Conservation (phyloP, 2,329 filamentous ascomycete species). For the Orbilia brochopaga region DNA sequence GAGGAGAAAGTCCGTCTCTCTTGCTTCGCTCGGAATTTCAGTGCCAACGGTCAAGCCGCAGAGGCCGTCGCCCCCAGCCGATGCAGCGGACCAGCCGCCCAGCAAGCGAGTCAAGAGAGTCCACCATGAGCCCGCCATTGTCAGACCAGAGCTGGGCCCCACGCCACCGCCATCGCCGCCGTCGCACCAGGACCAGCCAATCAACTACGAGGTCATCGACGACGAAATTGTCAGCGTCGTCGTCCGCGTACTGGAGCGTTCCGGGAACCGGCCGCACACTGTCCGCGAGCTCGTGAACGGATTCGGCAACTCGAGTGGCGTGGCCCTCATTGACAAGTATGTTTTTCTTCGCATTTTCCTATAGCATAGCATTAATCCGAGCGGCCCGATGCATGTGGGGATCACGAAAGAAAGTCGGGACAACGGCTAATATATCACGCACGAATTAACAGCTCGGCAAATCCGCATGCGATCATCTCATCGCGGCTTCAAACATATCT, state of each 20-base stretch:
- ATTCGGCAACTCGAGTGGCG: conserved; percentile 44
- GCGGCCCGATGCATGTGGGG: conserved; percentile 21
- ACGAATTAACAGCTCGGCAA: conserved; percentile 74
- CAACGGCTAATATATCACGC: conserved; percentile 55
- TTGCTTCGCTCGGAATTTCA: conserved; percentile 91
- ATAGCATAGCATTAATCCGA: conserved; percentile 50
- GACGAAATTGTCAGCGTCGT: conserved; percentile 95
- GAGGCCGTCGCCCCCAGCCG: conserved; percentile 69
- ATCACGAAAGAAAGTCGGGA: background rate
- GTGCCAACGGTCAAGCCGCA: conserved; percentile 68
- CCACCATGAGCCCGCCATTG: conserved; percentile 56
- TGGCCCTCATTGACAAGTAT: conserved; percentile 79
- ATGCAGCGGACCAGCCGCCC: conserved; percentile 65
- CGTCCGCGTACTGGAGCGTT: conserved; percentile 84
- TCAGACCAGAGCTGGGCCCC: conserved; percentile 61
- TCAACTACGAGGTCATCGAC: conserved; percentile 83
- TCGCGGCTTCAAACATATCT: conserved; percentile 88
- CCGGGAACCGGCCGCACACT: conserved; percentile 87
- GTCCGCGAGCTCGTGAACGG: conserved; percentile 82
- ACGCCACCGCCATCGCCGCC: conserved; percentile 81
- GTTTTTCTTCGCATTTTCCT: conserved; percentile 59
- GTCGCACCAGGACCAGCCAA: conserved; percentile 57
- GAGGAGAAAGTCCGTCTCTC: conserved; percentile 89
- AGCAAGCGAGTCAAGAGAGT: conserved; percentile 62
- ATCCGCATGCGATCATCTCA: conserved; percentile 92